Conservation (phyloP, 352 stramenopile species). For the Globisporangium nodosum region DNA sequence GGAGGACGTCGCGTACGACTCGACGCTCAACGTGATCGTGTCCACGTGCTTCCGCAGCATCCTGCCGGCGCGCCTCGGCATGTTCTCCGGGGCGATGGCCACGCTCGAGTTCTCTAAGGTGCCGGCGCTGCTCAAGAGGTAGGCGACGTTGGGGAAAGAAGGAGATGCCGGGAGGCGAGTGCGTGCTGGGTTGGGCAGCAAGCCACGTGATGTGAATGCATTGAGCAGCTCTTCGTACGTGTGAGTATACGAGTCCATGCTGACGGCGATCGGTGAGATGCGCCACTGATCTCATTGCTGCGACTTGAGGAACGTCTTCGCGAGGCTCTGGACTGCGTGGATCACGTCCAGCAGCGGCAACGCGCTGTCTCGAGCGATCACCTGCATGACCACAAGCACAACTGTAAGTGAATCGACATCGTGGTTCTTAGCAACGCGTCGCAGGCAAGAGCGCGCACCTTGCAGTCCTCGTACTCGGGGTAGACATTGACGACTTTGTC, state of each 20-base stretch:
- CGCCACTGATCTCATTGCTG: background rate
- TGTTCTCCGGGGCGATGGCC: conserved; percentile 30
- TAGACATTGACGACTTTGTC: conserved; percentile 59
- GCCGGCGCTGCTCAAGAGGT: conserved; percentile 20
- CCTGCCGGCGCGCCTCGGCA: conserved; percentile 27
- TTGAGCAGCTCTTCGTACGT: background rate
- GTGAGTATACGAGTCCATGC: background rate
- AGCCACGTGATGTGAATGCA: background rate
- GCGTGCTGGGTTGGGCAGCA: background rate
- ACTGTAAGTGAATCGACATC: background rate
- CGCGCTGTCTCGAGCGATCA: conserved; percentile 31
- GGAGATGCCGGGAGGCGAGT: background rate
- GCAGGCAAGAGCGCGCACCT: conserved; percentile 18
- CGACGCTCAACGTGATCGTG: conserved; percentile 29
- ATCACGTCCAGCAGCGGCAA: conserved; percentile 56
- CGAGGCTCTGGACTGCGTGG: conserved; percentile 40
- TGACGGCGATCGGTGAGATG: too few species aligned
- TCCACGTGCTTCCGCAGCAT: conserved; percentile 29
- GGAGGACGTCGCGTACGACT: conserved; percentile 41
- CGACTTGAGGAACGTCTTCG: conserved; percentile 10
- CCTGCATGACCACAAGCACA: conserved; percentile 14
- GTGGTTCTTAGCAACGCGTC: background rate
- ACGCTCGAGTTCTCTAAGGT: conserved; percentile 27
- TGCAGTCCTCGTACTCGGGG: conserved; percentile 84
- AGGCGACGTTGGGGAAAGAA: background rate